Evolutionary conservation across 1,139 yeast genomes (phyloP).

Genomic region (Kurtzmaniella quercitrusa): DNA sequence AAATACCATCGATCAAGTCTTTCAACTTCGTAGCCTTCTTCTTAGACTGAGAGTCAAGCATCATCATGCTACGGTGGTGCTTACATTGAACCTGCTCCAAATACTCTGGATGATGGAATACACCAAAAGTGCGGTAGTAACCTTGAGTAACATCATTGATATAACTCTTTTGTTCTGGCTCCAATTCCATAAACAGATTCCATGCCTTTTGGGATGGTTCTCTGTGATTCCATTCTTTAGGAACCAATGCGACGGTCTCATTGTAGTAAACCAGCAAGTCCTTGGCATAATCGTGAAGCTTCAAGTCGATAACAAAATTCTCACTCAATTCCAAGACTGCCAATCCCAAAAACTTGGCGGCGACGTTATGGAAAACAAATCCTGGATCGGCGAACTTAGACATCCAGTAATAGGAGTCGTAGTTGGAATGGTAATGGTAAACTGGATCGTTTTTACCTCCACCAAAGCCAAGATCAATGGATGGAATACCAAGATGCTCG

Average conservation of each 20-base stretch:
- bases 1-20: slow-evolving; percentile 24
- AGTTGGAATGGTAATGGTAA: slow-evolving; percentile 56
- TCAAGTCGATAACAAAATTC: slow-evolving; percentile 45
- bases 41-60: slow-evolving; percentile 11
- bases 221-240: slow-evolving; percentile 28
- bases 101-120: slow-evolving; percentile 24
- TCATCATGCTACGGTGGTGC: slow-evolving; percentile 10
- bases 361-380: slow-evolving; percentile 48
- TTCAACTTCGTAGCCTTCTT: slow-evolving; percentile 21
- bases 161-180: slow-evolving; percentile 18
- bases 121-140: slow-evolving; percentile 14
- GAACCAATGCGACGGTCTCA: slow-evolving; percentile 25
- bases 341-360: slow-evolving; percentile 59
- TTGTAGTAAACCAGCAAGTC: slow-evolving; percentile 29
- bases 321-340: slow-evolving; percentile 51
- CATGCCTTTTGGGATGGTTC: slow-evolving; percentile 14
- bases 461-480: slow-evolving; percentile 36
- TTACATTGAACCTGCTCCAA: slow-evolving; percentile 15
- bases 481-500: slow-evolving; percentile 46
- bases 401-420: slow-evolving; percentile 58
- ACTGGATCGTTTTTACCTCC: slow-evolving; percentile 36
- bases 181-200: slow-evolving; percentile 17
- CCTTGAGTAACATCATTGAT: slow-evolving; percentile 23
- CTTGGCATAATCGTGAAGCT: slow-evolving; percentile 32
- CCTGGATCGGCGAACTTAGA: slow-evolving; percentile 52